phyloP scores from a whole-genome alignment of 75 land plant species.

The Isoetes taiwanensis region DNA sequence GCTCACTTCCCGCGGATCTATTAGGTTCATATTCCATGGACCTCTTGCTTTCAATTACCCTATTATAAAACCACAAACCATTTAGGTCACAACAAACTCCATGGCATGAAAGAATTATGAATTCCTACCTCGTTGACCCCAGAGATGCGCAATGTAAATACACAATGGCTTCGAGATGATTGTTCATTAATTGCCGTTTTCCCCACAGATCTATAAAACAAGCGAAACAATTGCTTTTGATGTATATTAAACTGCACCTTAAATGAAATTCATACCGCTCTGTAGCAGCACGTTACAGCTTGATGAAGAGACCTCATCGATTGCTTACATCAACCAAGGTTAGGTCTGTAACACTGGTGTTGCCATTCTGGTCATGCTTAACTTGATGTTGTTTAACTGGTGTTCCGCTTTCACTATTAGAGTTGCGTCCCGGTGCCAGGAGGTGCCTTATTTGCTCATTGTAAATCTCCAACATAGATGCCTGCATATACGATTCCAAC shows the following conservation, averaged over 20 bases:
- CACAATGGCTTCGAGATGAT: conserved; percentile 95
- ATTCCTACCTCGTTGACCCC: conserved; percentile 78
- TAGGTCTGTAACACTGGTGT: conserved; percentile 75
- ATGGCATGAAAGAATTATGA: no score
- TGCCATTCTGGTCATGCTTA: conserved; percentile 74
- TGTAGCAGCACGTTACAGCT: conserved; percentile 64
- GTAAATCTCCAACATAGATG: conserved; percentile 94
- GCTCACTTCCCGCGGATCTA: conserved; percentile 96
- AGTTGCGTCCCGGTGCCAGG: no score
- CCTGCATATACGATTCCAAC: no score
- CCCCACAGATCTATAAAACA: conserved; percentile 70
- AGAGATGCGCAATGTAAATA: conserved; percentile 72
- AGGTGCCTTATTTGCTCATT: conserved; percentile 90
- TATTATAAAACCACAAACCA: no score
- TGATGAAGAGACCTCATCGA: conserved; percentile 67
- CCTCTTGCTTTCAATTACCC: conserved; percentile 77
- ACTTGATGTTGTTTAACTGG: conserved; percentile 54
- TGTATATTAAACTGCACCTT: conserved; percentile 1
- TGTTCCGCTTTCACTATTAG: no score
- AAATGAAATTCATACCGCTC: no score
- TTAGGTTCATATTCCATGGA: conserved; percentile 88
- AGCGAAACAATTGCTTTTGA: not conserved
- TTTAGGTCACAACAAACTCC: no score
- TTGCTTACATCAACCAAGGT: conserved; percentile 71
- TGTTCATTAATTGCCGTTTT: conserved; percentile 90